Evolutionary conservation across 2,329 filamentous ascomycete genomes (phyloP).

Genomic region (Microdochium nivale): DNA sequence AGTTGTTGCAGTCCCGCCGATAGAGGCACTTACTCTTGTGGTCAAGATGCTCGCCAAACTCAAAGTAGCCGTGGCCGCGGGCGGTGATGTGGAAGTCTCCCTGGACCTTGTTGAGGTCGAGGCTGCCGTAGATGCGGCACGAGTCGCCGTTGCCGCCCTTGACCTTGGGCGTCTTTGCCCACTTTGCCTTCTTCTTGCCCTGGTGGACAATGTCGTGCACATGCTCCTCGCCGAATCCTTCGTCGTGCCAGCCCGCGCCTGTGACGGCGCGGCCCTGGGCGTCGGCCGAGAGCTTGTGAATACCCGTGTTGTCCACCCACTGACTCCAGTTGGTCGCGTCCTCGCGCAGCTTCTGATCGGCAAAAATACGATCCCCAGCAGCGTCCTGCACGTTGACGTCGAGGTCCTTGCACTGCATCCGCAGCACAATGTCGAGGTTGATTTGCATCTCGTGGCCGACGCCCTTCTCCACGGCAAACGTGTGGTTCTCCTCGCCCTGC

Average conservation of each 20-base stretch:
- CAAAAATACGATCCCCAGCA: conserved; percentile 82
- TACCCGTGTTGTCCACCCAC: conserved; percentile 66
- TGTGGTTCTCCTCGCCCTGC: conserved; percentile 73
- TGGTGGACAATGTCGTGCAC: conserved; percentile 84
- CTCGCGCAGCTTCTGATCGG: conserved; percentile 61
- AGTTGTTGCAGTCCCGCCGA: conserved; percentile 10
- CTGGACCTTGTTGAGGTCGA: conserved; percentile 94
- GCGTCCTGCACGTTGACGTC: conserved; percentile 97
- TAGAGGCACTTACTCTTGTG: conserved; percentile 60
- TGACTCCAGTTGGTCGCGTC: conserved; percentile 75
- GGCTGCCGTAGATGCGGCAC: conserved; percentile 80
- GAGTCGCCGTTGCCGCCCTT: conserved; percentile 49
- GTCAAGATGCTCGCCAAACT: conserved; percentile 70
- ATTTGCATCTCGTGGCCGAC: conserved; percentile 83
- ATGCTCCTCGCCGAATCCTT: conserved; percentile 71
- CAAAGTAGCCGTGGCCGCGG: conserved; percentile 87
- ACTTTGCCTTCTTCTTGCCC: conserved; percentile 53
- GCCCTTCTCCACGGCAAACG: conserved; percentile 89
- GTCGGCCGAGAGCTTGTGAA: conserved; percentile 52
- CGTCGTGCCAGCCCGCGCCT: conserved; percentile 54
- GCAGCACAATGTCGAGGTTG: conserved; percentile 88
- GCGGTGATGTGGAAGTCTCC: conserved; percentile 98
- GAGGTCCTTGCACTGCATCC: conserved; percentile 81
- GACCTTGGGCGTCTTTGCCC: conserved; percentile 67
- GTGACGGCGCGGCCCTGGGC: conserved; percentile 44